phyloP scores from a whole-genome alignment of 2,329 filamentous ascomycete species.

The Catunica adiposa region DNA sequence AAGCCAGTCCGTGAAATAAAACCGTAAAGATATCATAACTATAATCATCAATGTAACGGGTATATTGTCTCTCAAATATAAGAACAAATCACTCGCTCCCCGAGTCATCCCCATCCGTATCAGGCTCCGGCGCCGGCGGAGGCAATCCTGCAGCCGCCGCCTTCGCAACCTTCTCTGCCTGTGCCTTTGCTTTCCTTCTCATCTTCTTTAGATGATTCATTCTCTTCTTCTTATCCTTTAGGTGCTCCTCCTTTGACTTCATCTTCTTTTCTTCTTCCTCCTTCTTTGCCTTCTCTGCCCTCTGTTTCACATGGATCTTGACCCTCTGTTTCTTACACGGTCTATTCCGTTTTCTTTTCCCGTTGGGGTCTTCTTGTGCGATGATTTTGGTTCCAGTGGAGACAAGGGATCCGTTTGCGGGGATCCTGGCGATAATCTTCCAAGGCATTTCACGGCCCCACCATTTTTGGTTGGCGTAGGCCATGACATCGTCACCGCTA shows the following conservation, averaged over 20 bases:
- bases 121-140: not conserved
- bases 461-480: conserved; percentile 26
- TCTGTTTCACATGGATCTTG: conserved; percentile 29
- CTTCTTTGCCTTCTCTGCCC: conserved; percentile 26
- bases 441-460: conserved; percentile 47
- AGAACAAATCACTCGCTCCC: not conserved
- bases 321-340: conserved; percentile 45
- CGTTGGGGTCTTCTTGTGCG: not conserved
- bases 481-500: conserved; percentile 33
- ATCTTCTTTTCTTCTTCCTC: conserved; percentile 23
- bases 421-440: conserved; percentile 32
- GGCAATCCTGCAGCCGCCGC: not conserved
- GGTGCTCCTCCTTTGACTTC: conserved; percentile 31
- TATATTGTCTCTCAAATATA: not conserved
- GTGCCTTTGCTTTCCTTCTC: conserved; percentile 40
- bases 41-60: not conserved
- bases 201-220: conserved; percentile 44
- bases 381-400: conserved; percentile 9
- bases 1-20: not conserved
- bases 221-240: conserved; percentile 43
- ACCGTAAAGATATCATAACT: not conserved
- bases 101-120: not conserved
- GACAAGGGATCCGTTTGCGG: conserved; percentile 20
- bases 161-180: conserved; percentile 29
- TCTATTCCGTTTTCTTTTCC: conserved; percentile 15